Evolutionary conservation across 2,329 filamentous ascomycete genomes (phyloP), one percentile per base, ranked within the genome.

Genomic region (Lizonia empirigonia): DNA sequence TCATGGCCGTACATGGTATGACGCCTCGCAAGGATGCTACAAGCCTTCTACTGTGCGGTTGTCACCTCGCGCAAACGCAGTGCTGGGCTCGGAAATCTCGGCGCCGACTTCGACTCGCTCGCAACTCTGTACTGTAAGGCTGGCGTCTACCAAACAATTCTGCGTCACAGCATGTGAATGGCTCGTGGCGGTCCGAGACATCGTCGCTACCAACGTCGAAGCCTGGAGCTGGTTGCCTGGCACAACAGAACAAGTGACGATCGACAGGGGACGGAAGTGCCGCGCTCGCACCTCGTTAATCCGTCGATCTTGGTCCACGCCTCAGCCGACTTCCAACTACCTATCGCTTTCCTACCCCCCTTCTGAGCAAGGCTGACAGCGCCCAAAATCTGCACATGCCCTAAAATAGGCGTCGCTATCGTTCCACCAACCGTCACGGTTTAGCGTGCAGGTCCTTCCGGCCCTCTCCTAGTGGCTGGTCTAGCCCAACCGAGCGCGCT

Each of bases 401-500:
- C 49, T 38, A 38, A 42, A 47, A 52, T 47, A 52, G 49, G 33
- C 26, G 32, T 42, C 49, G 33, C 42, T 52, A 46, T 52, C 32
- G 46, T 20, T 23, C 26, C 23, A 33, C 13, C 37, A 29, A 41
- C 24, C 33, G 3, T n/a, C 20, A 13, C 34, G 34, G 34, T 23
- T 22, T 36, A 19, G 22, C 32, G 42, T 5, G 10, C 26, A 23
- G 7, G 19, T 13, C 29, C 24, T 18, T 46, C 37, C 20, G 24
- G 23, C 36, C 10, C 41, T 8, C 30, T 41, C 32, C 24, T 37
- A 26, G 19, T n/a, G 19, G 10, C 20, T 15, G 34, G 5, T 19
- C 27, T 42, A 47, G 16, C 42, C 38, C 19, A 5, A 37, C 23
- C 16, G 23, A 33, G 37, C 2, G 16, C 6, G 3, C 33, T 47